These are phyloP conservation scores for Rhodotorula taiwanensis DNA, from an alignment of 768 basidiomycete species.

Conservation along the genomic window DNA sequence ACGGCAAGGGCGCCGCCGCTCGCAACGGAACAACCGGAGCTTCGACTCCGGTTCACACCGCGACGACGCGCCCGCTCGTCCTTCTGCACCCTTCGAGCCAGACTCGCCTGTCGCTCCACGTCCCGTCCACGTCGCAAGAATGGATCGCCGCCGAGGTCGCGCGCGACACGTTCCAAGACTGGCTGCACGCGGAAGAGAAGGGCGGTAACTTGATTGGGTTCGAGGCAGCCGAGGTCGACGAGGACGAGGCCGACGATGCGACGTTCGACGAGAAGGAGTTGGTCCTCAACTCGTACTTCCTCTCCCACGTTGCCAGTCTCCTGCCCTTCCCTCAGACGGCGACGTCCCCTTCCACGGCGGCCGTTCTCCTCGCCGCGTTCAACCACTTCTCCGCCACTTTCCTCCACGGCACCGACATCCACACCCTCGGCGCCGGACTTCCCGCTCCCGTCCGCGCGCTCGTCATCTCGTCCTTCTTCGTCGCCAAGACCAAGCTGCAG, in stretches of 20 bases:
- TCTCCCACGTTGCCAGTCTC: conserved; percentile 65
- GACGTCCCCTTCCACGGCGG: conserved; percentile 28
- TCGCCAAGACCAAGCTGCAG: conserved; percentile 64
- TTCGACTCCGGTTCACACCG: conserved; percentile 30
- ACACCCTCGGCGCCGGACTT: conserved; percentile 68
- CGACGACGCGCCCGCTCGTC: conserved; percentile 33
- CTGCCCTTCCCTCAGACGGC: conserved; percentile 53
- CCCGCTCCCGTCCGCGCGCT: conserved; percentile 67
- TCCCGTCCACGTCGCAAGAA: conserved; percentile 44
- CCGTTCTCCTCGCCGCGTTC: conserved; percentile 67
- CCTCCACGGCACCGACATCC: conserved; percentile 68
- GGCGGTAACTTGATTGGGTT: conserved; percentile 38
- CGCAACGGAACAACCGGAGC: too few species aligned
- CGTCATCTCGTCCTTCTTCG: conserved; percentile 72
- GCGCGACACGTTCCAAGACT: conserved; percentile 47
- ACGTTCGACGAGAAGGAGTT: conserved; percentile 45
- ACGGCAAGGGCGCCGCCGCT: too few species aligned
- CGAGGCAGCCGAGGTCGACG: conserved; percentile 38
- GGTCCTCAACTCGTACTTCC: conserved; percentile 68
- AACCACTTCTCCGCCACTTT: conserved; percentile 70
- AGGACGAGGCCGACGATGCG: conserved; percentile 26
- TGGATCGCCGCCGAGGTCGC: conserved; percentile 49
- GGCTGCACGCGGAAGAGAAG: conserved; percentile 35
- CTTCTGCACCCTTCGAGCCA: conserved; percentile 27
- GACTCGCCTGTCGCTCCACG: conserved; percentile 44